Evolutionary conservation across 352 stramenopile genomes (phyloP).

Genomic region (Phytophthora melonis): DNA sequence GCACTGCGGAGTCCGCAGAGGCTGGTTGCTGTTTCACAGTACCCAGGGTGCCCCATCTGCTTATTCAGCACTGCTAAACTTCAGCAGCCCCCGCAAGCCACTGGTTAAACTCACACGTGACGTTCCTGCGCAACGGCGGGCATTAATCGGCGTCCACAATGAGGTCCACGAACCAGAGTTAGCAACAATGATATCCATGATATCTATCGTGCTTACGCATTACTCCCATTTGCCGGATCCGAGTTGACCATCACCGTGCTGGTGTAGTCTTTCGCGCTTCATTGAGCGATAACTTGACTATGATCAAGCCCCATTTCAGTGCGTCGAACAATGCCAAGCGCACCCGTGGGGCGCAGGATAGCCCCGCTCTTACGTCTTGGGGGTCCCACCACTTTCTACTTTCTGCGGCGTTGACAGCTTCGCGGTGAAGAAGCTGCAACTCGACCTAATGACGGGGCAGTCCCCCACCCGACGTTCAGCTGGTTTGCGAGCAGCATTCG

Average conservation of each 20-base stretch:
- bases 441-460: slow-evolving; percentile 22
- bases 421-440: slow-evolving; percentile 10
- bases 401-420: slow-evolving; percentile 13
- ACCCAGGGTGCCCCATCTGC: no score
- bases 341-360: slow-evolving; percentile 18
- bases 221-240: neutral
- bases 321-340: slow-evolving; percentile 1
- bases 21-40: no score
- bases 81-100: neutral
- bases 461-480: slow-evolving; percentile 13
- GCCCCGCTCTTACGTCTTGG: slow-evolving; percentile 16
- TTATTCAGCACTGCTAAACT: no score
- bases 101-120: slow-evolving; percentile 10
- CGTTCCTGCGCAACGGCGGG: slow-evolving; percentile 15
- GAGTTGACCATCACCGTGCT: neutral
- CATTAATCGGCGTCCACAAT: slow-evolving; percentile 12
- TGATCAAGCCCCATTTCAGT: slow-evolving; percentile 14
- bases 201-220: neutral
- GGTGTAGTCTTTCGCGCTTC: neutral
- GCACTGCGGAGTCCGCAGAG: no score
- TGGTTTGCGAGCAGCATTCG: slow-evolving; percentile 37
- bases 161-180: neutral
- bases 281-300: no score
- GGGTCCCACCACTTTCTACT: slow-evolving; percentile 22
- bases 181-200: neutral